Percentiles rank a stretch among this genome's conserved stretches.
phyloP scores from a whole-genome alignment of 129 eudicot genomes.

The Oenanthe sinensis region DNA sequence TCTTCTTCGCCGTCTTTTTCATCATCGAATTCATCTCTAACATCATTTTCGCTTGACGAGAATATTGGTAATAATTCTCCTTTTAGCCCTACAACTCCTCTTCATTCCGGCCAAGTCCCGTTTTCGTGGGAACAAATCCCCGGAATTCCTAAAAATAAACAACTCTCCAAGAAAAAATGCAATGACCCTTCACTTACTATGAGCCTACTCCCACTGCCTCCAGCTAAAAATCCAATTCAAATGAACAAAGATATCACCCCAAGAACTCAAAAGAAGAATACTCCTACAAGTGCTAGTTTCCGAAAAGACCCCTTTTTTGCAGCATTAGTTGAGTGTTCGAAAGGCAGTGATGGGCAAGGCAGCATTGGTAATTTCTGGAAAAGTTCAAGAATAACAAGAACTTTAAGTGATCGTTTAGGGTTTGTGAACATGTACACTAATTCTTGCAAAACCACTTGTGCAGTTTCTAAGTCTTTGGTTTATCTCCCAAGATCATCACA shows the following conservation, averaged over 20 bases:
- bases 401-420: conserved; percentile 40
- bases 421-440: conserved; percentile 33
- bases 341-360: conserved; percentile 31
- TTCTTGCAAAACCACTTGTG: conserved; percentile 45
- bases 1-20: conserved; percentile 35
- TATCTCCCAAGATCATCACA: conserved; percentile 41
- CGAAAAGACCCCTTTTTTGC: conserved; percentile 66
- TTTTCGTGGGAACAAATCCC: conserved; percentile 87
- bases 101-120: conserved; percentile 49
- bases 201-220: conserved; percentile 62
- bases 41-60: conserved; percentile 11
- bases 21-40: conserved; percentile 22
- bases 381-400: conserved; percentile 25
- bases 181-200: background rate
- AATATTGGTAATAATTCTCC: conserved; percentile 14
- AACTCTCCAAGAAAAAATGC: conserved; percentile 5
- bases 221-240: conserved; percentile 14
- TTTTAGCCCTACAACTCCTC: conserved; percentile 36
- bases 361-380: conserved; percentile 16
- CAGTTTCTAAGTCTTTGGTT: conserved; percentile 57
- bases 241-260: conserved; percentile 15
- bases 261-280: background rate
- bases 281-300: conserved; percentile 9
- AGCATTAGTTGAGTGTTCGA: conserved; percentile 75
- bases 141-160: conserved; percentile 56